A percentile compares a stretch with the other conserved stretches of the same genome.
phyloP scores from a whole-genome alignment of 129 eudicot genomes.

The Silybum marianum region DNA sequence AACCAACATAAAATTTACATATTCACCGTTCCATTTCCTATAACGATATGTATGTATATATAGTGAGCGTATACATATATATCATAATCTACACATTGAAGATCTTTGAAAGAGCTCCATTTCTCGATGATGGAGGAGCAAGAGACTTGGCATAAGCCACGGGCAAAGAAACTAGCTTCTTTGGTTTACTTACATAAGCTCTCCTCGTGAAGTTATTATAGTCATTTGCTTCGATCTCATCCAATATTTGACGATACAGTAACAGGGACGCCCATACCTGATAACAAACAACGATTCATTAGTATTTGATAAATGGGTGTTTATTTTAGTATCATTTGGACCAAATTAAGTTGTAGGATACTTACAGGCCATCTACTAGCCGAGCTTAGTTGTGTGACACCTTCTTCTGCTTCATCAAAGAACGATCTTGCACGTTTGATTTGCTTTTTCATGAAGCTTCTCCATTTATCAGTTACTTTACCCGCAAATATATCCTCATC shows the following conservation, averaged over 20 bases:
- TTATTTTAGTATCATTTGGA: background rate
- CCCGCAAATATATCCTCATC: constrained; percentile 97
- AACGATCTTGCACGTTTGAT: constrained; percentile 87
- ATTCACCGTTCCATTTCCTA: constrained; percentile 33
- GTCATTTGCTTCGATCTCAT: constrained; percentile 95
- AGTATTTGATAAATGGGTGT: background rate
- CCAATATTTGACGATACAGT: constrained; percentile 80
- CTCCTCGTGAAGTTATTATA: constrained; percentile 89
- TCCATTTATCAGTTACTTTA: constrained; percentile 96
- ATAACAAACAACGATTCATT: constrained; percentile 21
- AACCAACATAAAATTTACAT: constrained; percentile 33
- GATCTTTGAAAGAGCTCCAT: constrained; percentile 34
- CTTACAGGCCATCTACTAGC: constrained; percentile 99
- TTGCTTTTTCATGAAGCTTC: constrained; percentile 90
- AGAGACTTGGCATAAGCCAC: constrained; percentile 86
- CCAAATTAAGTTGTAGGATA: background rate
- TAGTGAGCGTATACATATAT: background rate
- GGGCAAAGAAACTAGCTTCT: constrained; percentile 81
- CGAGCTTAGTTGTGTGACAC: constrained; percentile 84
- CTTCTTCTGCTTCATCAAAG: constrained; percentile 91
- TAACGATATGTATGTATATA: constrained; percentile 13
- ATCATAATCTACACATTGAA: constrained; percentile 19
- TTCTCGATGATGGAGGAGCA: constrained; percentile 56
- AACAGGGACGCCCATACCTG: constrained; percentile 98
- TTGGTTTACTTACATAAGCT: constrained; percentile 88